These are phyloP conservation scores for Cryphonectria japonica DNA, from an alignment of 2,329 filamentous ascomycete species.

Conservation along the genomic window DNA sequence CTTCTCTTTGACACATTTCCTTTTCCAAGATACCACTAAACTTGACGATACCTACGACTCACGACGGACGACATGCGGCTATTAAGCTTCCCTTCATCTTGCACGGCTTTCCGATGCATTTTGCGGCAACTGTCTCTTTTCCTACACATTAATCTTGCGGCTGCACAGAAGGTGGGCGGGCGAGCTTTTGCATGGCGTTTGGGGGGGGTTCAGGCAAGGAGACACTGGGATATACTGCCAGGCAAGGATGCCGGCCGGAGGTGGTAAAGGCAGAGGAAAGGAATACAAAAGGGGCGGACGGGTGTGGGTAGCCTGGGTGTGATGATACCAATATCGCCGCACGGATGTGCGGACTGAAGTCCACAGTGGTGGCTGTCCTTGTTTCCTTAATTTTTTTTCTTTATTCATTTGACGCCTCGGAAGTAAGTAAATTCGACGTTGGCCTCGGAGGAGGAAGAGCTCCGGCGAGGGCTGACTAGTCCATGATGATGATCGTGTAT, in stretches of 20 bases:
- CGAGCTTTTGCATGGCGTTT: constrained; percentile 26
- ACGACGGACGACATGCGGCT: constrained; percentile 24
- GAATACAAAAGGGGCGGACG: constrained; percentile 18
- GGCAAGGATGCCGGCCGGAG: not conserved
- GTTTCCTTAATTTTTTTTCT: not conserved
- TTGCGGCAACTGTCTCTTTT: constrained; percentile 9
- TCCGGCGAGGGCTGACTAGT: constrained; percentile 12
- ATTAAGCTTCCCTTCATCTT: constrained; percentile 12
- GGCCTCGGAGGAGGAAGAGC: constrained; percentile 9
- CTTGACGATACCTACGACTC: constrained; percentile 24
- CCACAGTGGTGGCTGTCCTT: constrained; percentile 9
- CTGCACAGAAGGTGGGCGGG: constrained; percentile 9
- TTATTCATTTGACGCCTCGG: not conserved
- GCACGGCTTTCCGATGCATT: constrained; percentile 19
- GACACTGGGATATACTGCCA: constrained; percentile 10
- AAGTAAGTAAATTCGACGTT: not conserved
- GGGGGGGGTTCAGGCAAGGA: constrained; percentile 13
- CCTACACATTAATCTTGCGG: constrained; percentile 23
- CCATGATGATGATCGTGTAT: constrained; percentile 25
- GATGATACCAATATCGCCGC: not conserved
- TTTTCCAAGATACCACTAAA: constrained; percentile 28
- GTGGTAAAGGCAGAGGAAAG: not conserved
- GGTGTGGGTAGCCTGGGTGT: not conserved
- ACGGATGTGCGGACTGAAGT: constrained; percentile 13
- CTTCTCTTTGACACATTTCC: constrained; percentile 21